A percentile compares a stretch with the other conserved stretches of the same genome.
phyloP scores from a whole-genome alignment of 2,329 filamentous ascomycete species.

The Chrysosporium queenslandicum region DNA sequence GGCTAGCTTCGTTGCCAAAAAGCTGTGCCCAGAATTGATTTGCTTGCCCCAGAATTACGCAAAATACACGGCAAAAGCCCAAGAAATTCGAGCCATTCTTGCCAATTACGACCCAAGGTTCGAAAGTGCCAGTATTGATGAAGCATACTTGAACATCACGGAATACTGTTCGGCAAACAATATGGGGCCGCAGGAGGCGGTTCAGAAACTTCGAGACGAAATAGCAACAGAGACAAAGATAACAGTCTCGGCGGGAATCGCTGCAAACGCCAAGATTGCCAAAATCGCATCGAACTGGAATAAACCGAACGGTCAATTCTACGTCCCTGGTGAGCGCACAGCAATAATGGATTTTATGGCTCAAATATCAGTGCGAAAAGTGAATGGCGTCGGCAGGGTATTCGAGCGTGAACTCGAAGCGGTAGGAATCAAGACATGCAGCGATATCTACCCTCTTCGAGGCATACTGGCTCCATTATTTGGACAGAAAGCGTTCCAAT shows the following conservation, averaged over 20 bases:
- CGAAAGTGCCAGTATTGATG: constrained; percentile 88
- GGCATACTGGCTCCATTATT: constrained; percentile 68
- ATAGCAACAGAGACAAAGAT: constrained; percentile 67
- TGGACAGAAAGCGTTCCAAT: constrained; percentile 82
- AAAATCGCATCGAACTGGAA: constrained; percentile 95
- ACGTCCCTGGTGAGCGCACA: constrained; percentile 59
- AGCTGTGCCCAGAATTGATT: constrained; percentile 78
- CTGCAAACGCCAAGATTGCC: constrained; percentile 81
- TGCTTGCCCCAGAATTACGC: constrained; percentile 75
- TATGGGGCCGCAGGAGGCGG: constrained; percentile 60
- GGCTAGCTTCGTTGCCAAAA: constrained; percentile 91
- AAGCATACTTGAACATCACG: constrained; percentile 93
- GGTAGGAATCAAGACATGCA: constrained; percentile 77
- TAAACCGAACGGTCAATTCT: constrained; percentile 90
- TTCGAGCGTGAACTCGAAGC: constrained; percentile 84
- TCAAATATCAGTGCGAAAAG: constrained; percentile 72
- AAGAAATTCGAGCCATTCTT: constrained; percentile 73
- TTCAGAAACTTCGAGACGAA: constrained; percentile 66
- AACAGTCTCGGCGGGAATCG: constrained; percentile 89
- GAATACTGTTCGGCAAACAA: constrained; percentile 63
- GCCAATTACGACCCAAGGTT: constrained; percentile 83
- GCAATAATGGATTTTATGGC: constrained; percentile 80
- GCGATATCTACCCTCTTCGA: constrained; percentile 71
- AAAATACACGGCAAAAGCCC: constrained; percentile 84
- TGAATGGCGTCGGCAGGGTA: constrained; percentile 90